Percentiles rank a stretch among this genome's conserved stretches.
Evolutionary conservation across 805 yeast genomes (phyloP).

Genomic region (Candida silvatica): DNA sequence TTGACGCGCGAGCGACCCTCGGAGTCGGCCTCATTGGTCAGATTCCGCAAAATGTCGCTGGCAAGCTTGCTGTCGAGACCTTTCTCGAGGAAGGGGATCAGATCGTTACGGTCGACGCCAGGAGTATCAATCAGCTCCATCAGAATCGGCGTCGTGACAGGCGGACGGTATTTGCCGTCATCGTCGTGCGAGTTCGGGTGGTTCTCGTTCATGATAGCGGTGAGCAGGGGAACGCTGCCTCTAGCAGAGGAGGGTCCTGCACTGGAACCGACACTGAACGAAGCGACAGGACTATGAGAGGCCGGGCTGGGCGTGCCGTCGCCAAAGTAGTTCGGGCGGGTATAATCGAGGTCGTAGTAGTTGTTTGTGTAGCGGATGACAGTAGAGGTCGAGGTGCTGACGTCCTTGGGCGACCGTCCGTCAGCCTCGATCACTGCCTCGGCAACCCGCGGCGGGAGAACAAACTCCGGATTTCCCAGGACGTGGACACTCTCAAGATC

Average conservation of each 20-base stretch:
- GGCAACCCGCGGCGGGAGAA: conserved; percentile 11
- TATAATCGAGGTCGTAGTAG: conserved; percentile 22
- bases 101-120: conserved; percentile 53
- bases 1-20: conserved; percentile 34
- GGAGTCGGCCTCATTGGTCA: conserved; percentile 20
- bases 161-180: conserved; percentile 36
- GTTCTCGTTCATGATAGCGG: no score
- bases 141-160: conserved; percentile 48
- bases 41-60: conserved; percentile 46
- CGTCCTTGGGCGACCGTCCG: neutral
- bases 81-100: conserved; percentile 71
- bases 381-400: conserved; percentile 1
- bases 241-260: conserved; percentile 2
- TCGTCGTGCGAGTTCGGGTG: no score
- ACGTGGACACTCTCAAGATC: conserved; percentile 24
- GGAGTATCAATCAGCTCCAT: conserved; percentile 73
- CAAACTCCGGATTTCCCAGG: conserved; percentile 7
- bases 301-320: conserved; percentile 7
- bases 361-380: conserved; percentile 11
- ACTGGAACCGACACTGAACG: conserved; percentile 5
- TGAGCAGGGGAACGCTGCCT: neutral
- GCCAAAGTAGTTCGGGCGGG: conserved; percentile 11
- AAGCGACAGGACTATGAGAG: conserved; percentile 9
- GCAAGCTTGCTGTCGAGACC: conserved; percentile 57
- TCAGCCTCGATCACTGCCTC: conserved; percentile 1